Base-by-base conservation (phyloP, 1,139 yeast genomes). In the Hansenula lynferdii region DNA sequence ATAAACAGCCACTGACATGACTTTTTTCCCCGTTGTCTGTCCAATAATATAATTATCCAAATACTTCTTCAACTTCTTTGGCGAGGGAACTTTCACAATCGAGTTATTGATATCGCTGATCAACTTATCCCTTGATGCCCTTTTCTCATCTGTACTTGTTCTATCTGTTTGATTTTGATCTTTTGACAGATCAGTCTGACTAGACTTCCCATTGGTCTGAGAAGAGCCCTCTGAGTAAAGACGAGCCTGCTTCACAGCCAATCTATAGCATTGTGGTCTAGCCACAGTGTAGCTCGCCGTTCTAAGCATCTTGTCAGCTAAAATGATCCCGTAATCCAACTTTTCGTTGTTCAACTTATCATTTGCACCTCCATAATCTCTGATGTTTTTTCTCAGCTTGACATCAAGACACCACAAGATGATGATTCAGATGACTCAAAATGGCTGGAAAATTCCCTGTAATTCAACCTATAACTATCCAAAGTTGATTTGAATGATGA, bases 1-100 rank as follows among this genome's bases (percentile, higher is more conserved):
- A 48, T 69, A 75, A 1, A 74, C 75, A 0, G 78, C 78, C n/a
- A 75, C 80, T 28, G 78, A 67, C 53, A 75, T 61, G 18, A 73
- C 72, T 46, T 69, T 69, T 49, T 75, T 75, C 22, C 76, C 72
- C 5, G 58, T 62, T 1, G 70, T 71, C 51, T 75, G 80, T 1
- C 79, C 80, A 20, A 74, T 61, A 17, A 75, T 70, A 47, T 68
- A 73, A 35, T 62, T 63, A 45, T 75, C 79, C 12, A 75, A 55
- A 42, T 60, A 65, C 2, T 50, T 50, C 47, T 71, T 70, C 37
- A 75, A 49, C 26, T 56, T 56, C 32, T 60, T 65, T 1, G 80
- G 80, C 1, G 72, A 60, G 0, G 75, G 75, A 7, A 69, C 54
- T 3, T 53, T 44, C 6, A 53, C 47, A 9, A 51, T 40, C 0